Evolutionary conservation across 1,284 basidiomycete species (phyloP), one percentile per base, ranked within the genome.

Genomic region (Farysia itapuensis): DNA sequence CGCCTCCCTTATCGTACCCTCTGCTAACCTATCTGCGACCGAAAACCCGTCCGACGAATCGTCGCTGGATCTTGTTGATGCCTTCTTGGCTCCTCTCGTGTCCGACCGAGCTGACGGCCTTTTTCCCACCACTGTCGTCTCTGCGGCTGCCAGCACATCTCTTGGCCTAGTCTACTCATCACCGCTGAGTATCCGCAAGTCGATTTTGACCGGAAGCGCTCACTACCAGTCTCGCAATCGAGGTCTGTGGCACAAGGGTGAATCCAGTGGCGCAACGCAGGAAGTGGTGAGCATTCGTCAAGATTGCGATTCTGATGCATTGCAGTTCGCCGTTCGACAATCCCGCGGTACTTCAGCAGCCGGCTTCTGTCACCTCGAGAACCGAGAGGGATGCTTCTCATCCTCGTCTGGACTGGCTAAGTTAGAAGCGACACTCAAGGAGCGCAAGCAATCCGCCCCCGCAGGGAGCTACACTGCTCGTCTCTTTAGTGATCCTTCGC

Each of bases 121-220:
- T 32, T 93, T 90, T 78, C 88, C 93, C 0, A 98, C 95, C 15
- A 82, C 96, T 40, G 88, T 98, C 31, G 71, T 75, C 18, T 56
- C 69, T 4, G 57, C 72, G 12, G 86, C 88, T 2, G 81, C 81
- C n/a, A 82, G 85, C 57, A 61, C 61, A 15, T 84, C 83, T 13
- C 84, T 98, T 15, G 95, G 95, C 15, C 84, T 98, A 43, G 95
- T 97, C 34, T 99, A 98, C 80, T 98, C 95, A n/a, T 98, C 95
- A 12, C 73, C 78, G 35, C 86, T 88, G 69, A 94, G 90, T 4
- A 83, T 98, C 59, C 84, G 84, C 52, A 88, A 93, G 77, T 89
- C 88, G 60, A 91, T 99, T 72, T 65, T 84, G 36, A 88, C 90
- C 2, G 90, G 91, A 24, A 87, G 86, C 69, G 95, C 94, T 21